phyloP scores from a whole-genome alignment of 495 filamentous ascomycete species.

The Pseudoneurospora amorphoporcata region DNA sequence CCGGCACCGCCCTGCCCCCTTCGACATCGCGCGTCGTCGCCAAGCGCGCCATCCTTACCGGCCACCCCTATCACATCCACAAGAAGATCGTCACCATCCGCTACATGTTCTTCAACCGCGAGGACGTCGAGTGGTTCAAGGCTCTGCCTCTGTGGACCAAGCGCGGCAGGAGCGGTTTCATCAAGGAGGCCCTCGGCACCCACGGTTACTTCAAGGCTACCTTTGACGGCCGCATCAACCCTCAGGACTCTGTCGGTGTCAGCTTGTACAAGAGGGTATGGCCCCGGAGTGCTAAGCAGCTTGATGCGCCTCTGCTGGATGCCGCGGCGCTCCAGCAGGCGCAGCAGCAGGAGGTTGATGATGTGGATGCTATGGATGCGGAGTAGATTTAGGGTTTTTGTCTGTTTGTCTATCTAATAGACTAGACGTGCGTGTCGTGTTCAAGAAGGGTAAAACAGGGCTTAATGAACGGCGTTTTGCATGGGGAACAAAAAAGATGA shows the following conservation, averaged over 20 bases:
- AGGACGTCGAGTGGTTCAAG: conserved; percentile 95
- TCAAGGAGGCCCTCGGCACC: conserved; percentile 90
- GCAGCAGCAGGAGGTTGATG: conserved; percentile 6
- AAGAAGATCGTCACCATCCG: conserved; percentile 90
- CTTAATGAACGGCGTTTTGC: neutral
- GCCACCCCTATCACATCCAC: conserved; percentile 97
- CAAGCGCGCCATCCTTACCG: conserved; percentile 88
- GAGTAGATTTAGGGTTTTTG: conserved; percentile 4
- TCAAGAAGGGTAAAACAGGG: neutral
- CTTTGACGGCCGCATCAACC: conserved; percentile 91
- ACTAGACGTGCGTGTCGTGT: neutral
- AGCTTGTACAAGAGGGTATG: conserved; percentile 91
- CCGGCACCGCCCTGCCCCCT: conserved; percentile 73
- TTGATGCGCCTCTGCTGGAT: conserved; percentile 31
- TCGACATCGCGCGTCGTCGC: conserved; percentile 74
- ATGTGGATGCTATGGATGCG: conserved; percentile 30
- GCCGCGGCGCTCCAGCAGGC: conserved; percentile 2
- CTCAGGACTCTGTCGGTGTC: conserved; percentile 84
- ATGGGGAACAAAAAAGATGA: neutral
- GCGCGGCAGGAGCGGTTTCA: conserved; percentile 72
- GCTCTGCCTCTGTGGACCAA: conserved; percentile 90
- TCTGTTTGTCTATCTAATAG: neutral
- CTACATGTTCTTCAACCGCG: conserved; percentile 98
- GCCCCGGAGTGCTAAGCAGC: conserved; percentile 55
- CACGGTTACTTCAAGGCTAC: conserved; percentile 99